Evolutionary conservation across 306 rosid genomes (phyloP).

Genomic region (Erythrophleum fordii): DNA sequence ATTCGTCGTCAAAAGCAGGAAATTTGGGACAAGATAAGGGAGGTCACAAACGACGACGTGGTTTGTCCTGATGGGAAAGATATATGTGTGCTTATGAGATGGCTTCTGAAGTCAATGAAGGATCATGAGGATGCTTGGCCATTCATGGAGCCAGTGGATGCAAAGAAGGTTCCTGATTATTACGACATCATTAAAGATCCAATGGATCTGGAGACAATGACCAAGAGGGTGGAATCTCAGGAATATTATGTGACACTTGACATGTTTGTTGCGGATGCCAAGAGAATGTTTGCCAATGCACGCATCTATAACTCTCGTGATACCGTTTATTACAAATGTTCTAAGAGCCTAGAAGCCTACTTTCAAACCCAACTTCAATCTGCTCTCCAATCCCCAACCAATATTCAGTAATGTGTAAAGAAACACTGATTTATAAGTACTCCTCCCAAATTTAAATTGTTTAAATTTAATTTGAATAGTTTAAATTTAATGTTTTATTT

Average conservation of each 20-base stretch:
- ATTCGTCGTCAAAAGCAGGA: conserved; percentile 93
- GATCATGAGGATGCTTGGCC: conserved; percentile 93
- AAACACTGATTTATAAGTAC: too few relatives aligned
- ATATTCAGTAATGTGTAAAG: too few relatives aligned
- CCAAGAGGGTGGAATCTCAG: conserved; percentile 91
- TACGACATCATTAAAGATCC: conserved; percentile 91
- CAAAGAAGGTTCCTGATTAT: conserved; percentile 87
- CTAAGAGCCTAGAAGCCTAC: conserved; percentile 70
- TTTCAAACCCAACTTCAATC: conserved; percentile 75
- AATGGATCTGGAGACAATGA: conserved; percentile 89
- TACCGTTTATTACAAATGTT: conserved; percentile 84
- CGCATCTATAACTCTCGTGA: conserved; percentile 88
- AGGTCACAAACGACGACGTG: conserved; percentile 76
- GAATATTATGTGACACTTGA: conserved; percentile 87
- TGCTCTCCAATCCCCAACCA: conserved; percentile 66
- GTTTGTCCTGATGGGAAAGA: conserved; percentile 63
- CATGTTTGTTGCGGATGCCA: conserved; percentile 89
- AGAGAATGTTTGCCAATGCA: conserved; percentile 89
- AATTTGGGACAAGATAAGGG: conserved; percentile 86
- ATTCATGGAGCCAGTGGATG: conserved; percentile 85
- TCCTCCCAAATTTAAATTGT: too few relatives aligned
- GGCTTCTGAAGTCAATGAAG: conserved; percentile 72
- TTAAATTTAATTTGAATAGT: too few relatives aligned
- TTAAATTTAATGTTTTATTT: too few relatives aligned
- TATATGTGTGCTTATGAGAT: conserved; percentile 70